phyloP scores from a whole-genome alignment of 768 basidiomycete species.

The Suillus subalutaceus region DNA sequence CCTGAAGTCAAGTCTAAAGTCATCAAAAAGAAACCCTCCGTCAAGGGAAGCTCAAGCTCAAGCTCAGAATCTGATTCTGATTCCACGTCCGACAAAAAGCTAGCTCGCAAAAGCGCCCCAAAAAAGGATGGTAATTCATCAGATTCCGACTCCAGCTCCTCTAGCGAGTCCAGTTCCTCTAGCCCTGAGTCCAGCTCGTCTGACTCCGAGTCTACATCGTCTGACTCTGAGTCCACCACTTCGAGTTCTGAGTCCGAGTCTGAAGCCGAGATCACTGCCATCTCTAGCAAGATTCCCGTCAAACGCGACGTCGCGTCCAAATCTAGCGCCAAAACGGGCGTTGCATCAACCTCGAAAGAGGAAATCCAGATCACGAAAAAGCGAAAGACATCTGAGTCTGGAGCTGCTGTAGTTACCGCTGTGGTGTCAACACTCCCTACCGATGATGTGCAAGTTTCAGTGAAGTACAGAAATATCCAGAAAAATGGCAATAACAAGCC shows the following conservation, averaged over 20 bases:
- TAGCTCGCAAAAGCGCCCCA: background rate
- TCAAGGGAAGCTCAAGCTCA: slow-evolving; percentile 31
- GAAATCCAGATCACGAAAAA: slow-evolving; percentile 54
- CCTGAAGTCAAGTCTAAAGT: background rate
- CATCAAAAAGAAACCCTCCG: background rate
- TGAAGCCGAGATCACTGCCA: slow-evolving; percentile 13
- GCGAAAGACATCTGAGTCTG: slow-evolving; percentile 55
- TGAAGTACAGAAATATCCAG: slow-evolving; percentile 3
- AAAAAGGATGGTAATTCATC: background rate
- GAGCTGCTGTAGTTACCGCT: slow-evolving; percentile 51
- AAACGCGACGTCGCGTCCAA: slow-evolving; percentile 11
- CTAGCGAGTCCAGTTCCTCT: slow-evolving; percentile 13
- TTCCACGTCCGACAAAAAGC: background rate
- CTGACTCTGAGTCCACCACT: slow-evolving; percentile 9
- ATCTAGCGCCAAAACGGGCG: slow-evolving; percentile 22
- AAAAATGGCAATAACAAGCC: slow-evolving; percentile 23
- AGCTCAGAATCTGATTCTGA: slow-evolving; percentile 19
- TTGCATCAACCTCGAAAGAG: slow-evolving; percentile 13
- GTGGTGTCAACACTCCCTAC: slow-evolving; percentile 29
- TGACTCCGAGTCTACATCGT: slow-evolving; percentile 15
- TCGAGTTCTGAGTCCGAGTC: slow-evolving; percentile 9
- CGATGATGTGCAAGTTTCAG: slow-evolving; percentile 2
- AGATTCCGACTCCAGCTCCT: background rate
- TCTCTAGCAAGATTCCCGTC: background rate
- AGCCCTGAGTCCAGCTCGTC: slow-evolving; percentile 19